phyloP scores from a whole-genome alignment of 176 grass and related monocot genomes.

The Oryza australiensis region DNA sequence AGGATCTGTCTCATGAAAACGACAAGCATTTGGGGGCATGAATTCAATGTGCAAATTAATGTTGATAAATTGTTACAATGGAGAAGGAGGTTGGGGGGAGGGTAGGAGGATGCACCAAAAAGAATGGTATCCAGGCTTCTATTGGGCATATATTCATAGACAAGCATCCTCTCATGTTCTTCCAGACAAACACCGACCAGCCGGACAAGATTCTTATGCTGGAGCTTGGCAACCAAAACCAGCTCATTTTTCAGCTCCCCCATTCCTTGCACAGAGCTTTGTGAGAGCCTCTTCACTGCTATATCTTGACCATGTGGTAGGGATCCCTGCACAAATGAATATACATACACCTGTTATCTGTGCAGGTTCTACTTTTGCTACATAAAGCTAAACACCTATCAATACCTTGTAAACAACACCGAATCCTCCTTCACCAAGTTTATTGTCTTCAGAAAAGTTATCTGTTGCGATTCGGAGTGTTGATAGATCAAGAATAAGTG shows the following conservation, averaged over 20 bases:
- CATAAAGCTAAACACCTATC: not conserved
- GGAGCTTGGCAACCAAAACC: constrained; percentile 44
- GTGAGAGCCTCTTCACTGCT: constrained; percentile 43
- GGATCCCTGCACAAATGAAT: constrained; percentile 14
- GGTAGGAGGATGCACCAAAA: constrained; percentile 14
- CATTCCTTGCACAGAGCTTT: constrained; percentile 38
- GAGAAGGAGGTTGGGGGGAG: not conserved
- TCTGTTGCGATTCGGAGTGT: constrained; percentile 52
- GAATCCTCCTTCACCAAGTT: constrained; percentile 68
- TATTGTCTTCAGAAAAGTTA: constrained; percentile 52
- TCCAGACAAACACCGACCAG: constrained; percentile 50
- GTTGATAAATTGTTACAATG: not conserved
- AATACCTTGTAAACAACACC: constrained; percentile 68
- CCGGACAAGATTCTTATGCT: constrained; percentile 49
- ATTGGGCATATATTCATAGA: constrained; percentile 47
- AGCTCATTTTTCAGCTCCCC: constrained; percentile 46
- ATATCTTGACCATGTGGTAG: constrained; percentile 39
- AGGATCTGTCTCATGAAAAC: not conserved
- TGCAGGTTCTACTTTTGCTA: not conserved
- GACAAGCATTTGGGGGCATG: not conserved
- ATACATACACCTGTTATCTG: not conserved
- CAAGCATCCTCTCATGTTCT: constrained; percentile 43
- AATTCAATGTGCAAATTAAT: not conserved
- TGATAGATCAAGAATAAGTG: constrained; percentile 49
- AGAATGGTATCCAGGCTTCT: constrained; percentile 45